Percentiles rank a stretch among this genome's conserved stretches.
Conservation (phyloP, 129 eudicot genomes). For the Pseudognaphalium luteoalbum region DNA sequence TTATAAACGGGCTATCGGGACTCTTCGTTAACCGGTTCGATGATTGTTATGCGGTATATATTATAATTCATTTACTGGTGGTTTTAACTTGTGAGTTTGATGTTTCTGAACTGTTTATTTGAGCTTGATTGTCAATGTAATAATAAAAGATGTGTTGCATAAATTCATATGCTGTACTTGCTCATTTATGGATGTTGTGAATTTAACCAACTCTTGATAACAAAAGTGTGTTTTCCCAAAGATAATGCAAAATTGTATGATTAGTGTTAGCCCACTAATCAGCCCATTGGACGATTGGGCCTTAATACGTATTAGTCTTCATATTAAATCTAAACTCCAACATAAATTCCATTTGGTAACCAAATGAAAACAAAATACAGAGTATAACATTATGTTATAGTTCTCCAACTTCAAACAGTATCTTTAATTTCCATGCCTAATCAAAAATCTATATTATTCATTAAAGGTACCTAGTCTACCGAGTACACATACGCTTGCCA, state of each 20-base stretch:
- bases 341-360: too few relatives aligned
- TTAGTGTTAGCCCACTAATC: background rate
- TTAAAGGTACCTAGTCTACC: too few relatives aligned
- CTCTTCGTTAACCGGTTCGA: slow-evolving; percentile 19
- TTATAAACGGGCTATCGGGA: slow-evolving; percentile 44
- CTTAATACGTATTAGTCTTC: too few relatives aligned
- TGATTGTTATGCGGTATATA: background rate
- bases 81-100: background rate
- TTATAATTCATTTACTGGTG: background rate
- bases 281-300: background rate
- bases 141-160: background rate
- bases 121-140: background rate
- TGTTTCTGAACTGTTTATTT: background rate
- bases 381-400: too few relatives aligned
- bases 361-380: too few relatives aligned
- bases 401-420: too few relatives aligned
- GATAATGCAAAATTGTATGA: background rate
- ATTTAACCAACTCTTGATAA: background rate
- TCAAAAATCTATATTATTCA: too few relatives aligned
- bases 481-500: too few relatives aligned
- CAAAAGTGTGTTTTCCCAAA: background rate
- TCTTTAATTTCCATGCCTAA: too few relatives aligned
- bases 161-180: background rate
- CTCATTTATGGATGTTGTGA: background rate
- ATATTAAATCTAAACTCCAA: too few relatives aligned